Evolutionary conservation across 1,284 basidiomycete genomes (phyloP).

Genomic region (Golubevia pallescens): DNA sequence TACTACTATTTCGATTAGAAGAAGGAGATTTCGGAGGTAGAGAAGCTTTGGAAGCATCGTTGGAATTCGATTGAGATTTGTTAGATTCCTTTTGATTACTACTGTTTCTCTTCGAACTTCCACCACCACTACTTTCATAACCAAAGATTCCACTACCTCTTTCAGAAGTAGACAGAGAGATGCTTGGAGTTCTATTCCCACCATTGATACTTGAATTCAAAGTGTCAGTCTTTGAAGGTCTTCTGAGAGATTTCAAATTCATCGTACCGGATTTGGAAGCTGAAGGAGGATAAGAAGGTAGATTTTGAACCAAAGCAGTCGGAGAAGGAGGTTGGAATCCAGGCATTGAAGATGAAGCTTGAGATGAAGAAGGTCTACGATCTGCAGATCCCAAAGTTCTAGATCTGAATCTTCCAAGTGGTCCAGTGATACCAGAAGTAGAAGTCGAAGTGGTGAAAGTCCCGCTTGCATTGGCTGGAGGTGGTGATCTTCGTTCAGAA

Average conservation of each 20-base stretch:
- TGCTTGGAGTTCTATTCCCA: no score
- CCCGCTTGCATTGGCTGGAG: no score
- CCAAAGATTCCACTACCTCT: no score
- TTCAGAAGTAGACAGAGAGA: no score
- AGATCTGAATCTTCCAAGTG: conserved; percentile 27
- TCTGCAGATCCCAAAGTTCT: conserved; percentile 35
- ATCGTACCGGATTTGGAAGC: not conserved
- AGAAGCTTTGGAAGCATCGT: conserved; percentile 18
- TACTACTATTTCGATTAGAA: conserved; percentile 19
- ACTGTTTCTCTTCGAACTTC: no score
- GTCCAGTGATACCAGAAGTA: not conserved
- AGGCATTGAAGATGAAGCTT: not conserved
- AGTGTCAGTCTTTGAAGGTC: no score
- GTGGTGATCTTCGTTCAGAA: no score
- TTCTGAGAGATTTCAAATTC: not conserved
- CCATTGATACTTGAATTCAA: no score
- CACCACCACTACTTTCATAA: no score
- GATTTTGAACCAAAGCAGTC: not conserved
- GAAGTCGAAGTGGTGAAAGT: no score
- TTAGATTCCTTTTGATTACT: not conserved
- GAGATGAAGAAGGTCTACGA: conserved; percentile 2
- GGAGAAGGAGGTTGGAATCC: not conserved
- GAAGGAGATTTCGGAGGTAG: conserved; percentile 21
- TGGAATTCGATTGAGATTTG: conserved; percentile 9
- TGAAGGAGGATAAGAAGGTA: not conserved